Evolutionary conservation across 768 basidiomycete species (phyloP), one percentile per base, ranked within the genome.

Genomic region (Xerocomellus amylosporus): DNA sequence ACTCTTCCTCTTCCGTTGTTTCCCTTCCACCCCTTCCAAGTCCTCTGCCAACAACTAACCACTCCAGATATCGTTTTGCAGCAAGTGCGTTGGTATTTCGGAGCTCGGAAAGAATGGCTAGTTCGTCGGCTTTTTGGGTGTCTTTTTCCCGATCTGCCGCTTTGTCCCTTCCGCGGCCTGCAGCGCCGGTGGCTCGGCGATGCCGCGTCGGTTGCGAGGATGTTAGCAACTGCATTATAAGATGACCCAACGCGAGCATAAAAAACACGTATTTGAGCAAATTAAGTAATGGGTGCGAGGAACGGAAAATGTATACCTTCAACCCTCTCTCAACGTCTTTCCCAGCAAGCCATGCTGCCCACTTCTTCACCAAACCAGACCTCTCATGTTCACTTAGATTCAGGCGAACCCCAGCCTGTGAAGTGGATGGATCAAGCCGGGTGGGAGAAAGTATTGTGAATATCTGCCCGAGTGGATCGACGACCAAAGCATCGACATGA

Each of bases 301-400:
- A 44, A 41, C 10, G 7, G 38, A 22, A 42, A 34, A 15, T 17
- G 37, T 44, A 40, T 42, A 61, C 92, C 74, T 84, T 83, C 24
- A 97, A 69, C 5, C 86, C 92, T 41, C 79, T 81, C 24, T 87
- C 84, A 1, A 83, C 74, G 69, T 90, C 84, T 36, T 79, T 78
- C 59, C 79, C 81, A 3, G 85, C 78, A 20, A 97, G 71, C 93
- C 94, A 96, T 8, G 90, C 71, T 3, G 82, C 87, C 85, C 93
- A 94, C 48, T 80, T 78, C 56, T 87, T 84, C 5, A 84, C 81
- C 49, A 93, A 63, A 3, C 73, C 63, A 24, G 81, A 62, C 90
- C 85, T 54, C 77, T 80, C 59, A 2, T 41, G 50, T 56, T 71
- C 58, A n/a, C 39, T 60, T 9, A 70, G 41, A 34, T 15, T 37